A percentile compares a stretch with the other conserved stretches of the same genome.
Evolutionary conservation across 2,329 filamentous ascomycete species (phyloP).

Genomic region (Colletotrichum shisoi): DNA sequence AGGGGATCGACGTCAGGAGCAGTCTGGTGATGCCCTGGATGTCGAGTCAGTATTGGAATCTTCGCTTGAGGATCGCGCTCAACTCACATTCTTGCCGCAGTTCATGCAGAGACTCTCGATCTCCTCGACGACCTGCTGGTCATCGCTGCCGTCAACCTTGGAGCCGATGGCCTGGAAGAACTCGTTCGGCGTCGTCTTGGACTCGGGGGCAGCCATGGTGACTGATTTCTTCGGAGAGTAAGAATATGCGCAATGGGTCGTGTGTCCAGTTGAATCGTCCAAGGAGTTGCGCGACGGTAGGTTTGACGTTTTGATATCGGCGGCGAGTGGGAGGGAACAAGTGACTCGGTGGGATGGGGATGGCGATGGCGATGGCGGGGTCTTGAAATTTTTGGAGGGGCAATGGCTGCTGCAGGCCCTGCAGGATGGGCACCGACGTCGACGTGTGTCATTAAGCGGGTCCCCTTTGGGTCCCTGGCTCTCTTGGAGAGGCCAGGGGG

Average conservation of each 20-base stretch:
- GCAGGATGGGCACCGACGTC: slow-evolving; percentile 27
- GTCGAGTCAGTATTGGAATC: slow-evolving; percentile 34
- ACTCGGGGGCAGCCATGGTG: slow-evolving; percentile 55
- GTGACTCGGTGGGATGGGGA: slow-evolving; percentile 38
- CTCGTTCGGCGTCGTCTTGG: slow-evolving; percentile 55
- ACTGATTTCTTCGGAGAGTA: slow-evolving; percentile 21
- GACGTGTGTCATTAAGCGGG: slow-evolving; percentile 38
- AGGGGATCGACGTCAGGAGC: slow-evolving; percentile 90
- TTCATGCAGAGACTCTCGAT: slow-evolving; percentile 88
- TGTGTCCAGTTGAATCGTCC: not conserved
- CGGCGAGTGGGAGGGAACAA: slow-evolving; percentile 9
- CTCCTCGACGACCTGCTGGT: slow-evolving; percentile 67
- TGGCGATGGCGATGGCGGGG: slow-evolving; percentile 40
- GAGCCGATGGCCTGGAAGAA: slow-evolving; percentile 70
- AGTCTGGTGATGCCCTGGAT: slow-evolving; percentile 80
- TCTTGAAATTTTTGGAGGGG: slow-evolving; percentile 44
- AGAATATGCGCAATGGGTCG: slow-evolving; percentile 4
- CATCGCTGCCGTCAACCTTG: slow-evolving; percentile 63
- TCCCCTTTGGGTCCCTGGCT: slow-evolving; percentile 9
- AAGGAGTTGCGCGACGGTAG: slow-evolving; percentile 7
- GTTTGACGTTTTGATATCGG: slow-evolving; percentile 30
- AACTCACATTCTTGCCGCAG: slow-evolving; percentile 76
- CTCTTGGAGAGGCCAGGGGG: too few relatives aligned
- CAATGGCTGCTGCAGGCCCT: slow-evolving; percentile 38
- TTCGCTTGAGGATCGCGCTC: not conserved